A percentile compares a stretch with the other conserved stretches of the same genome.
Conservation (phyloP, 441 rosid species). For the Populus tomentosa region DNA sequence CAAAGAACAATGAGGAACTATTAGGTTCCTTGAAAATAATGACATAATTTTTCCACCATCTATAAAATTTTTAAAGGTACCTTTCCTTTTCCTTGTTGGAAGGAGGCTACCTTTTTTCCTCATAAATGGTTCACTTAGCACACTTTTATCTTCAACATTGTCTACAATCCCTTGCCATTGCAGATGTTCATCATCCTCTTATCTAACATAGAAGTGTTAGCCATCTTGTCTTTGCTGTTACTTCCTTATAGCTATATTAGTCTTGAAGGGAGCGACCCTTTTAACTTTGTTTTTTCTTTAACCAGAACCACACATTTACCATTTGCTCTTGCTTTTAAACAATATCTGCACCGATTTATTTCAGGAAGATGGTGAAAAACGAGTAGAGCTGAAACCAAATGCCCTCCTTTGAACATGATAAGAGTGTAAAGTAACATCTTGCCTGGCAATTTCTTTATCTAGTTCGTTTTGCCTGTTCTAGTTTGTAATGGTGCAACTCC, state of each 20-base stretch:
- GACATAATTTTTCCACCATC: background rate
- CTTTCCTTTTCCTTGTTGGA: too few species aligned
- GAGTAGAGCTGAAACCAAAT: conserved; percentile 54
- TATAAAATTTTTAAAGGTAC: too few species aligned
- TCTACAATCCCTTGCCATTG: background rate
- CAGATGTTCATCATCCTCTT: background rate
- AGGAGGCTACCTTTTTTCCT: too few species aligned
- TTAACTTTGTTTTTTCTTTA: background rate
- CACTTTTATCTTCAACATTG: background rate
- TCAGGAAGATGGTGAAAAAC: conserved; percentile 81
- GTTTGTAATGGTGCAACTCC: conserved; percentile 18
- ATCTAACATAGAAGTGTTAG: background rate
- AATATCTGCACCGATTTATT: background rate
- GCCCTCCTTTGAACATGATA: conserved; percentile 71
- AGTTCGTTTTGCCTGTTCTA: conserved; percentile 3
- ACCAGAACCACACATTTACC: background rate
- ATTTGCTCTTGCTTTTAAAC: background rate
- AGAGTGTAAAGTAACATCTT: conserved; percentile 51
- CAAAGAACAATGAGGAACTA: background rate
- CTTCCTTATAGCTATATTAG: background rate
- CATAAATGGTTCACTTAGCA: too few species aligned
- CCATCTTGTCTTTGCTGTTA: background rate
- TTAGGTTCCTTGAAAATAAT: background rate
- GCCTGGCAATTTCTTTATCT: conserved; percentile 10
- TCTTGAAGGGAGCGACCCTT: background rate